Evolutionary conservation across 495 filamentous ascomycete species (phyloP).

Genomic region (Letharia lupina): DNA sequence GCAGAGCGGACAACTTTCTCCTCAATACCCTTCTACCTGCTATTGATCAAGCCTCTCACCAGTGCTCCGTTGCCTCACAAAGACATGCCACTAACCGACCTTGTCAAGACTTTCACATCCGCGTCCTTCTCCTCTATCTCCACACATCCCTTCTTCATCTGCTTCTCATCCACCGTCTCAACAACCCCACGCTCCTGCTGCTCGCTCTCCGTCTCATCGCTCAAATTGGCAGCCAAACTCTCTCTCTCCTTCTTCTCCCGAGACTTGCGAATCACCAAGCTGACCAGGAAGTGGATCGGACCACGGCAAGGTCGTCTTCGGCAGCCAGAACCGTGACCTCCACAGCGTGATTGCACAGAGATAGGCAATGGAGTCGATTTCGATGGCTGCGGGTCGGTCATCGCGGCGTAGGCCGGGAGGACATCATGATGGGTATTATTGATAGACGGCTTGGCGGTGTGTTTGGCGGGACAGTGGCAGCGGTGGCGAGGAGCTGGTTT

Average conservation of each 20-base stretch:
- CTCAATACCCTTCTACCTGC: neutral
- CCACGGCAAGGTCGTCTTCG: neutral
- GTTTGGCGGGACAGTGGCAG: conserved; percentile 5
- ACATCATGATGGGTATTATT: neutral
- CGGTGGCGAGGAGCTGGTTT: neutral
- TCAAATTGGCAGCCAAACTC: neutral
- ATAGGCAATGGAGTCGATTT: neutral
- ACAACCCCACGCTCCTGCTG: neutral
- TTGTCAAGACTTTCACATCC: neutral
- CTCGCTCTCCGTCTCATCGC: neutral
- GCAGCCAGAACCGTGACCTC: neutral
- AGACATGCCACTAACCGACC: neutral
- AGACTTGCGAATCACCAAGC: neutral
- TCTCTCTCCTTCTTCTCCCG: neutral
- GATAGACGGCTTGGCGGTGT: neutral
- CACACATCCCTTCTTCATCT: neutral
- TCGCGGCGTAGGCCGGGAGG: neutral
- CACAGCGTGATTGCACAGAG: neutral
- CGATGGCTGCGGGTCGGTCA: neutral
- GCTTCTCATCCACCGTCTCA: neutral
- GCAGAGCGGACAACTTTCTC: neutral
- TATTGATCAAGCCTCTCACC: neutral
- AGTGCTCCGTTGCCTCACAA: neutral
- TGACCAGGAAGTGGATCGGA: neutral
- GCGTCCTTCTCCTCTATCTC: neutral